phyloP scores from a whole-genome alignment of 306 rosid species.

The Leucaena leucocephala region DNA sequence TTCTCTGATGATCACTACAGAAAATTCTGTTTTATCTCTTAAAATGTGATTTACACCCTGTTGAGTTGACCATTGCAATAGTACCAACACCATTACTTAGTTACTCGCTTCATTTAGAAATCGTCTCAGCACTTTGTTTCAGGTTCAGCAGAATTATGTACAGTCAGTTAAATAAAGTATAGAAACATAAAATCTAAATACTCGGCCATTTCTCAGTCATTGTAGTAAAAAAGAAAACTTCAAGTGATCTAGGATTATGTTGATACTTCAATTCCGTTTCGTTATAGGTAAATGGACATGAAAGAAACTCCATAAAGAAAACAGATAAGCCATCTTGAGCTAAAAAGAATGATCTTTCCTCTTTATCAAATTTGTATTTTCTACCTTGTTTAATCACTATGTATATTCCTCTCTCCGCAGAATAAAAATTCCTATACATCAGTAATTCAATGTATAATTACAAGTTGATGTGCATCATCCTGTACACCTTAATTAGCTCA shows the following conservation, averaged over 20 bases:
- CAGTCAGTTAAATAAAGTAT: not conserved
- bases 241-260: not conserved
- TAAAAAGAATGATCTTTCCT: conserved; percentile 5
- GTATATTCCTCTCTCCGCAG: conserved; percentile 5
- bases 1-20: not conserved
- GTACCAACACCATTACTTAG: not conserved
- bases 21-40: not conserved
- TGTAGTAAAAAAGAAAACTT: not conserved
- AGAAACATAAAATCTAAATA: not conserved
- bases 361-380: conserved; percentile 34
- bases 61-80: not conserved
- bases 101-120: not conserved
- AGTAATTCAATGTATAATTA: conserved; percentile 24
- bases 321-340: not conserved
- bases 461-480: not conserved
- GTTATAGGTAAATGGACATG: not conserved
- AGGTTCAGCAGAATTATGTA: not conserved
- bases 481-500: conserved; percentile 8
- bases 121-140: not conserved
- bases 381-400: conserved; percentile 2
- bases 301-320: not conserved
- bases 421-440: conserved; percentile 27
- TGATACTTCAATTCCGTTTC: not conserved
- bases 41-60: not conserved
- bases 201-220: not conserved